phyloP scores from a whole-genome alignment of 2,329 filamentous ascomycete species.

The Dryadomyces quercus-mongolicae region DNA sequence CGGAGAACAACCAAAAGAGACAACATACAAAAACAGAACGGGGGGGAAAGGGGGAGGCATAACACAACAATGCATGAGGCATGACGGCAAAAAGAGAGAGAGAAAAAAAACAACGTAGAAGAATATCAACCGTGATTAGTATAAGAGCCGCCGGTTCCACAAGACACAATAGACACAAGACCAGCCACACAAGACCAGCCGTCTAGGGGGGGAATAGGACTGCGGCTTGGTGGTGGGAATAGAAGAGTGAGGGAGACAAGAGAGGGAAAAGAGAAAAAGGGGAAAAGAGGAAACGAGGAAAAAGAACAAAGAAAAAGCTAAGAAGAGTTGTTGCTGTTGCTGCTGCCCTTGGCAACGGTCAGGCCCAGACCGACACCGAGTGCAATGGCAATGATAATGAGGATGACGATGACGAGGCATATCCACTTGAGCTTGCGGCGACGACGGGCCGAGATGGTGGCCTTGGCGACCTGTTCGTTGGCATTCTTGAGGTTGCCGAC shows the following conservation, averaged over 20 bases:
- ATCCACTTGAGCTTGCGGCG: conserved; percentile 73
- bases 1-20: neutral
- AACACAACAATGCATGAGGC: neutral
- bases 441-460: conserved; percentile 53
- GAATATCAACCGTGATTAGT: conserved; percentile 2
- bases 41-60: neutral
- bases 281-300: neutral
- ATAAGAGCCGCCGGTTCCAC: neutral
- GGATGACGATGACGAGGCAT: conserved; percentile 50
- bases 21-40: neutral
- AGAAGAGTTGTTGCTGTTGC: neutral
- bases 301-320: neutral
- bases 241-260: neutral
- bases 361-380: conserved; percentile 44
- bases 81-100: neutral
- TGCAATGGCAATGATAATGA: conserved; percentile 44
- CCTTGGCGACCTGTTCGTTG: conserved; percentile 56
- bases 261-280: neutral
- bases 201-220: too few relatives aligned
- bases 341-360: conserved; percentile 17
- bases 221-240: too few relatives aligned
- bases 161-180: too few relatives aligned
- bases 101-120: neutral
- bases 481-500: conserved; percentile 55
- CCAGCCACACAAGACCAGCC: too few relatives aligned